A percentile compares a stretch with the other conserved stretches of the same genome.
Conservation (phyloP, 2,329 filamentous ascomycete genomes). For the Venturia effusa region DNA sequence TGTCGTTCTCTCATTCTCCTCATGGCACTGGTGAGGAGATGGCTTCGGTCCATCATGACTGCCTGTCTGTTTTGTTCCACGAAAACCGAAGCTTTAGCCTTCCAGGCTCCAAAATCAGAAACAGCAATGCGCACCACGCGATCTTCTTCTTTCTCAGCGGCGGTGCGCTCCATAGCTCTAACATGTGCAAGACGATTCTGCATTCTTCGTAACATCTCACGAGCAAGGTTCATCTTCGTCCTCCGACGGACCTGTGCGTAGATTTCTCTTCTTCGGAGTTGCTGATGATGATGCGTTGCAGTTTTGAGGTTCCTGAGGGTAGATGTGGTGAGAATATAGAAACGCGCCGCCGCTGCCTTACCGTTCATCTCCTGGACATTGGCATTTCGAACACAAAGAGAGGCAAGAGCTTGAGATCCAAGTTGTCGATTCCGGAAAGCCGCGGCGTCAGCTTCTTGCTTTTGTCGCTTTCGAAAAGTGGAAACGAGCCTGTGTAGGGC, state of each 20-base stretch:
- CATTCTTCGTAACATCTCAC: slow-evolving; percentile 27
- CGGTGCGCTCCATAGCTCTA: slow-evolving; percentile 29
- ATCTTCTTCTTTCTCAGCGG: slow-evolving; percentile 34
- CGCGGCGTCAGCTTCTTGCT: slow-evolving; percentile 17
- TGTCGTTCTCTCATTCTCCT: background rate
- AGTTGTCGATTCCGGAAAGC: slow-evolving; percentile 28
- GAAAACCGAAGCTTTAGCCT: background rate
- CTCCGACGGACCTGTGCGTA: slow-evolving; percentile 43
- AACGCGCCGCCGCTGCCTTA: slow-evolving; percentile 45
- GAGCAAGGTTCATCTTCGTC: slow-evolving; percentile 43
- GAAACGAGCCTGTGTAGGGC: slow-evolving; percentile 19
- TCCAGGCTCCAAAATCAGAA: slow-evolving; percentile 13
- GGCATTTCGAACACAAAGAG: slow-evolving; percentile 25
- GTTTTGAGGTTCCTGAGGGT: slow-evolving; percentile 41
- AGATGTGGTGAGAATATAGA: slow-evolving; percentile 42
- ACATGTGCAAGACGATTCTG: slow-evolving; percentile 26
- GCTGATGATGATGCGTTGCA: slow-evolving; percentile 38
- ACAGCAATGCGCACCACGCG: slow-evolving; percentile 36
- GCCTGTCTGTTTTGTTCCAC: background rate
- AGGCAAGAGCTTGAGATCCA: slow-evolving; percentile 26
- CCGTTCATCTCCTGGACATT: slow-evolving; percentile 33
- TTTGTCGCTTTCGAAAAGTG: background rate
- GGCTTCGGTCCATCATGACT: background rate
- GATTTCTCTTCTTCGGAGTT: slow-evolving; percentile 42
- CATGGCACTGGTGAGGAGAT: background rate